Conservation (phyloP, 352 stramenopile genomes). For the Globisporangium splendens region DNA sequence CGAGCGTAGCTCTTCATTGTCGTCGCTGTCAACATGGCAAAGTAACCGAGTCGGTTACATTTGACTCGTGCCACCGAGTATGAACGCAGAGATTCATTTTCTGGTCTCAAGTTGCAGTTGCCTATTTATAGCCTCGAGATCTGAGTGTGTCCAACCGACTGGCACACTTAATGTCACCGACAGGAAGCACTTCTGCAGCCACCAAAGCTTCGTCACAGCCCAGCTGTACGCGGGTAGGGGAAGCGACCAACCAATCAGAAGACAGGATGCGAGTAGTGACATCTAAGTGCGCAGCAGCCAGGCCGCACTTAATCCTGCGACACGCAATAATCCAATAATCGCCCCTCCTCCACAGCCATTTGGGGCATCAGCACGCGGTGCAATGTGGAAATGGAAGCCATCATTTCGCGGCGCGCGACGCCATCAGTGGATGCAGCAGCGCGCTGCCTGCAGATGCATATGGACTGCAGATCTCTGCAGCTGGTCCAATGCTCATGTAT, state of each 20-base stretch:
- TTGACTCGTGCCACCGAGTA: background rate
- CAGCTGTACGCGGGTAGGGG: background rate
- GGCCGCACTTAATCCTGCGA: background rate
- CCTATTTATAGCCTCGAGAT: background rate
- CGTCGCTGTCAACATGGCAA: background rate
- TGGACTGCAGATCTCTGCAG: too few relatives aligned
- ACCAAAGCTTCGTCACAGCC: background rate
- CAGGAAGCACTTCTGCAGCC: background rate
- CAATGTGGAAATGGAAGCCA: background rate
- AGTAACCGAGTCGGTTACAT: background rate
- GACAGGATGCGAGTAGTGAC: background rate
- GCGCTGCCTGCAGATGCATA: background rate
- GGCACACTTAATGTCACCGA: constrained; percentile 1
- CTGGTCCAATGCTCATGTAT: too few relatives aligned
- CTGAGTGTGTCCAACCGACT: too few relatives aligned
- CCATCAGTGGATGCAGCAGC: too few relatives aligned
- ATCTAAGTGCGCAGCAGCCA: background rate
- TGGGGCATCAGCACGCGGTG: too few relatives aligned
- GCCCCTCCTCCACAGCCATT: background rate
- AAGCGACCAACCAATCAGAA: background rate
- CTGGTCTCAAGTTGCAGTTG: background rate
- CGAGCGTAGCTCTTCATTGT: background rate
- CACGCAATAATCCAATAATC: background rate
- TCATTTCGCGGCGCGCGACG: background rate
- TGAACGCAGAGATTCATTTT: background rate